Base-by-base conservation (phyloP, 2,329 filamentous ascomycete species). In the Colletotrichum lupini region DNA sequence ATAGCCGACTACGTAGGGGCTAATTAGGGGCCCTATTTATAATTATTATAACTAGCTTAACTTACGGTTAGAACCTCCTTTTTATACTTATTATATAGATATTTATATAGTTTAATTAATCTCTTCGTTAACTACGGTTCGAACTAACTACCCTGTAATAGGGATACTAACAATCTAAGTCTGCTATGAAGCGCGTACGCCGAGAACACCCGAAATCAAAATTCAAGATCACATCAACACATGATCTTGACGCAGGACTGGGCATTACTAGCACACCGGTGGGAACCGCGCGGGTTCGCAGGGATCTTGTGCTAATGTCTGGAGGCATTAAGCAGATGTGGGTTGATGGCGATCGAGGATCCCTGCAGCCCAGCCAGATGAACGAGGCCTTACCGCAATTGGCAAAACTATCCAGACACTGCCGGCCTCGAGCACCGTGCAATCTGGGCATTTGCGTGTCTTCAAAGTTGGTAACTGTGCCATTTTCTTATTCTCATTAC, bases 221-320 rank as follows among this genome's bases (percentile, higher is more conserved):
- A 19, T 46, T n/a, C 19, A n/a, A 19, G 16, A 46, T 46, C 42
- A 19, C 16, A 19, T 49, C 42, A 49, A n/a, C 19, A 49, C 16
- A 49, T 19, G 19, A n/a, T 49, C 5, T 49, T 49, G 42, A 49
- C 19, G 42, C 19, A 49, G 42, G 19, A 49, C 19, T 49, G 42
- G 42, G 42, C 42, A 49, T 19, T n/a, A n/a, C 8, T 19, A 49
- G 42, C 22, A 78, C 79, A 0, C 79, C 81, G 0, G 68, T 61
- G 0, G 83, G 81, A 0, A 26, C 65, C 65, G 65, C 65, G 65
- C 65, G 65, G 57, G 57, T 53, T 53, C 32, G 57, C 65, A 68
- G 53, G 57, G 65, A 61, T 61, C 22, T 61, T 16, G 35, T 42
- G 14, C 37, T 22, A 52, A 14, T 14, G 30, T 52, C 35, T 46